Percentiles rank a stretch among this genome's conserved stretches.
Conservation (phyloP, 2,329 filamentous ascomycete genomes). For the Diatrype stigma region DNA sequence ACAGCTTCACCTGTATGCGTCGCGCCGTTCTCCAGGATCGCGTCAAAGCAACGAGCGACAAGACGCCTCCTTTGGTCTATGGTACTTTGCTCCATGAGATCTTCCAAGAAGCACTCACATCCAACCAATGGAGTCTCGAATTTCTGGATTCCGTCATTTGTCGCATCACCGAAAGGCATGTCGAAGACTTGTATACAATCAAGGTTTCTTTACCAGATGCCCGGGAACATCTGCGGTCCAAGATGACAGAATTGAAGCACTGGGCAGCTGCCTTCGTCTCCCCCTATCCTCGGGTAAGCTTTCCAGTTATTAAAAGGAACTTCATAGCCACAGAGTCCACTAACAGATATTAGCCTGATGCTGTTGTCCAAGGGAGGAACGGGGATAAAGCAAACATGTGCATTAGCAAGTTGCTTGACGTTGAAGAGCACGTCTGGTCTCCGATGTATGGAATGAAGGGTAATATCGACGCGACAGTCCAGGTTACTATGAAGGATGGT, state of each 20-base stretch:
- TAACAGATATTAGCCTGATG: slow-evolving; percentile 49
- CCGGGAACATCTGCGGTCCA: slow-evolving; percentile 74
- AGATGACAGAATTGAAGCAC: slow-evolving; percentile 72
- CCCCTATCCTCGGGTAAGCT: slow-evolving; percentile 59
- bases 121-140: slow-evolving; percentile 71
- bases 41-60: slow-evolving; percentile 82
- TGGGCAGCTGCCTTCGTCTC: slow-evolving; percentile 85
- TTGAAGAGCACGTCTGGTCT: slow-evolving; percentile 98
- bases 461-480: slow-evolving; percentile 94
- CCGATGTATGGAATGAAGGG: slow-evolving; percentile 96
- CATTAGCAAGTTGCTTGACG: slow-evolving; percentile 88
- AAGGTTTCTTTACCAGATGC: slow-evolving; percentile 70
- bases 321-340: slow-evolving; percentile 20
- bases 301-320: neutral
- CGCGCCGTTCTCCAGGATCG: slow-evolving; percentile 92
- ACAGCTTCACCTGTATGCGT: slow-evolving; percentile 88
- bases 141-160: slow-evolving; percentile 67
- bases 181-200: slow-evolving; percentile 88
- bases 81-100: slow-evolving; percentile 92
- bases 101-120: slow-evolving; percentile 84
- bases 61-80: slow-evolving; percentile 79
- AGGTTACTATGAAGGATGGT: slow-evolving; percentile 74
- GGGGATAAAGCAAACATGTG: slow-evolving; percentile 74
- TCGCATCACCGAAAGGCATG: slow-evolving; percentile 66
- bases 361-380: slow-evolving; percentile 74